Evolutionary conservation across 179 eudicot genomes (phyloP).

Genomic region (Carnegiea gigantea): DNA sequence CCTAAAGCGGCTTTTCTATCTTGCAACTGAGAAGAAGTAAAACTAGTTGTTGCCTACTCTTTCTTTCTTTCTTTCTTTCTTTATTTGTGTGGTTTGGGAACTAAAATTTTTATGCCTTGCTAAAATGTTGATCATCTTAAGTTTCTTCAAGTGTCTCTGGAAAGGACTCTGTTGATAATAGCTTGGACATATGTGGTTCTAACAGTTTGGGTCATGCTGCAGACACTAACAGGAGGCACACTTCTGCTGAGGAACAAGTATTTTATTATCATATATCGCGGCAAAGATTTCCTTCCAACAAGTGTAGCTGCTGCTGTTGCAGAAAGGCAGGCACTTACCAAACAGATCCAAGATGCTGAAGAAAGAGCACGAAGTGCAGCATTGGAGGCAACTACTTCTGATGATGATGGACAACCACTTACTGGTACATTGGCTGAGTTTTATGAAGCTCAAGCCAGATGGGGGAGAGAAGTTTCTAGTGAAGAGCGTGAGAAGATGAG

Average conservation of each 20-base stretch:
- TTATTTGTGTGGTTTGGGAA: too few species aligned
- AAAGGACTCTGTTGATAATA: neutral
- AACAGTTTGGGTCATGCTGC: slow-evolving; percentile 26
- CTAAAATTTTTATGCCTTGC: neutral
- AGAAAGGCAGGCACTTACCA: slow-evolving; percentile 86
- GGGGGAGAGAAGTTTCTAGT: slow-evolving; percentile 79
- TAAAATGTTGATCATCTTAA: neutral
- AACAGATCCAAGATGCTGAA: slow-evolving; percentile 81
- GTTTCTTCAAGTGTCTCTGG: neutral
- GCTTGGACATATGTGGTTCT: slow-evolving; percentile 3
- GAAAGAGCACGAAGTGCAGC: slow-evolving; percentile 60
- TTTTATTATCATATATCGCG: slow-evolving; percentile 86
- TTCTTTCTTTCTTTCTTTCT: too few species aligned
- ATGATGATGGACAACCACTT: slow-evolving; percentile 46
- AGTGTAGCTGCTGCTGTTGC: slow-evolving; percentile 80
- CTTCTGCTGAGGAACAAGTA: slow-evolving; percentile 88
- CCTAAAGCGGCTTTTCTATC: too few species aligned
- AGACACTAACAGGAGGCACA: slow-evolving; percentile 92
- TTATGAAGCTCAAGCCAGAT: slow-evolving; percentile 86
- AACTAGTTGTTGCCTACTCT: too few species aligned
- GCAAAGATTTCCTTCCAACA: slow-evolving; percentile 87
- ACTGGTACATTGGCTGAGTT: slow-evolving; percentile 94
- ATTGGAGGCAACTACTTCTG: slow-evolving; percentile 34
- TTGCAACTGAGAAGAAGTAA: too few species aligned
- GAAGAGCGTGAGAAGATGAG: slow-evolving; percentile 74